Evolutionary conservation across 1,284 basidiomycete species (phyloP), one percentile per base, ranked within the genome.

Genomic region (Puccinia hordei): DNA sequence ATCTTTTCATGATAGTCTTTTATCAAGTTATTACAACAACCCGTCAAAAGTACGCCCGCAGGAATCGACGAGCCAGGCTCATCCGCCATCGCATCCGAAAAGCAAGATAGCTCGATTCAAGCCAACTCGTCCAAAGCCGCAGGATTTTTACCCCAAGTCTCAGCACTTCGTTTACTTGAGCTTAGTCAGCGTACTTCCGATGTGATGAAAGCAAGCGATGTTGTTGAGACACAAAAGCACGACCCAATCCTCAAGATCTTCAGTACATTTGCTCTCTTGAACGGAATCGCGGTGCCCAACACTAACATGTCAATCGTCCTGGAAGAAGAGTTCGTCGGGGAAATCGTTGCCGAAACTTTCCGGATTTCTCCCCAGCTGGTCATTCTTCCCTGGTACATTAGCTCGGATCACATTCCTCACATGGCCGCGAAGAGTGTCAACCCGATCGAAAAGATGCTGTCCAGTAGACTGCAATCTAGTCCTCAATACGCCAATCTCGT

Each of bases 121-220:
- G 27, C 61, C 41, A 68, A 57, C 41, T 6, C 75, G 5, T 33
- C 65, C 41, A 30, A 22, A 9, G 1, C 24, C 1, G 71, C 41
- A 51, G 74, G 27, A 68, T 81, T 68, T 73, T 81, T 35, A 71
- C 61, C 61, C 8, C 72, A 81, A 38, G 81, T 95, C 69, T 90
- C 92, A 82, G 92, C 91, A 0, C 88, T 95, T 15, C 92, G 93
- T 71, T 89, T 96, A n/a, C 90, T 95, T 83, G 94, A 95, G 85
- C 88, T 97, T 75, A 92, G 93, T 10, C 91, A 91, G 74, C 91
- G 94, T 82, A 93, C 93, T 0, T 94, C 92, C 12, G 92, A 92
- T 0, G 91, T 96, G 41, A 89, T 96, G 86, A 91, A 90, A 84
- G 92, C 92, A 0, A 90, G 92, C 73, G 90, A 90, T 46, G 89